These are phyloP conservation scores for Aspergillus sclerotiicarbonarius DNA, from an alignment of 495 filamentous ascomycete species.

Conservation along the genomic window DNA sequence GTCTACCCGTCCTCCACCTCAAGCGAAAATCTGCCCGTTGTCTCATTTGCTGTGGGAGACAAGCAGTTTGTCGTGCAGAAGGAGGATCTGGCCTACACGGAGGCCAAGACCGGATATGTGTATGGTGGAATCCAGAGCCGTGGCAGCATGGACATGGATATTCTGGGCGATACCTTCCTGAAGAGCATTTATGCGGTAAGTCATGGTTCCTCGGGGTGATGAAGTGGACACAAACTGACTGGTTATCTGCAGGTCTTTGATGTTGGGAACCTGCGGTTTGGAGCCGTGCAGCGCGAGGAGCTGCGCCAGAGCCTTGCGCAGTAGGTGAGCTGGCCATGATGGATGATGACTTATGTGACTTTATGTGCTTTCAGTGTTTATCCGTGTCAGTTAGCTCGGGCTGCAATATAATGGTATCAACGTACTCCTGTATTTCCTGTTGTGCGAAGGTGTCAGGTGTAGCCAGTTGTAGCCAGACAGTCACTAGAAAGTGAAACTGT, in stretches of 20 bases:
- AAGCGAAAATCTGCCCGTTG: constrained; percentile 58
- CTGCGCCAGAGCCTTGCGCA: constrained; percentile 3
- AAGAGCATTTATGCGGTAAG: constrained; percentile 74
- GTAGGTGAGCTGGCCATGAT: too few relatives aligned
- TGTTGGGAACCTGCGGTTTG: constrained; percentile 68
- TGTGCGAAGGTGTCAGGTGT: too few relatives aligned
- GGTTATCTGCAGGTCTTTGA: constrained; percentile 63
- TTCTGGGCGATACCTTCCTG: constrained; percentile 71
- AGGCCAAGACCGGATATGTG: constrained; percentile 55
- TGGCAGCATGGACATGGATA: constrained; percentile 65
- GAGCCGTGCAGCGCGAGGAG: constrained; percentile 52
- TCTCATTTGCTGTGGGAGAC: constrained; percentile 67
- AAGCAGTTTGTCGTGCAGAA: constrained; percentile 68
- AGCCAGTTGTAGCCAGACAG: too few relatives aligned
- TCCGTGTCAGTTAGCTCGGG: too few relatives aligned
- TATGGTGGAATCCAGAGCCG: constrained; percentile 78
- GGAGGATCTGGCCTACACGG: constrained; percentile 66
- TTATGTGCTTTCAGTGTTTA: too few relatives aligned
- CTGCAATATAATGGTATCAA: too few relatives aligned
- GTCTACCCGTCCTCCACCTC: constrained; percentile 59
- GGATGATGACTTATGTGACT: too few relatives aligned
- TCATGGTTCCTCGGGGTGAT: constrained; percentile 13
- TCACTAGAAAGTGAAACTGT: too few relatives aligned
- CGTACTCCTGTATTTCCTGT: too few relatives aligned
- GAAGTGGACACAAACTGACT: neutral